These are phyloP conservation scores for Fusarium verticillioides DNA, from an alignment of 2,329 filamentous ascomycete species.

Conservation along the genomic window DNA sequence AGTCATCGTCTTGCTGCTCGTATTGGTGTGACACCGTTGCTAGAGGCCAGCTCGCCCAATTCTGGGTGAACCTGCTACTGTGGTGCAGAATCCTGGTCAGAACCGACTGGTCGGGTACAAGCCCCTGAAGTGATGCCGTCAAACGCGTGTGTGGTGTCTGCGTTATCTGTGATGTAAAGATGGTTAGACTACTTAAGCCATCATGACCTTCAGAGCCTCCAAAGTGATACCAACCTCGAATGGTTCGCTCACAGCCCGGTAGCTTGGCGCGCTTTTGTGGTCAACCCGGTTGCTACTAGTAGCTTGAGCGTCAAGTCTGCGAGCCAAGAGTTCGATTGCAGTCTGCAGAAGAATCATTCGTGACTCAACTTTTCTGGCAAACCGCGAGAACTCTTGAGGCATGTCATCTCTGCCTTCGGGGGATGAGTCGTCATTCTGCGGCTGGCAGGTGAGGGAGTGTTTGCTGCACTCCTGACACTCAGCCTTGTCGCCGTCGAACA, in stretches of 20 bases:
- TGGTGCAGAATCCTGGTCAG: slow-evolving; percentile 16
- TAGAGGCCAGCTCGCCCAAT: slow-evolving; percentile 37
- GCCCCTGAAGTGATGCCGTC: neutral
- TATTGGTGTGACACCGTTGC: neutral
- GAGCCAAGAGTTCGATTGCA: slow-evolving; percentile 5
- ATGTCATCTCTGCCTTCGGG: neutral
- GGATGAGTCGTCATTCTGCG: slow-evolving; percentile 49
- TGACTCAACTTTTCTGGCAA: slow-evolving; percentile 7
- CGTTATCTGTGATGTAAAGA: neutral
- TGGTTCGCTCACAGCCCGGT: neutral
- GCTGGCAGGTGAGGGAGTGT: slow-evolving; percentile 56
- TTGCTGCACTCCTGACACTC: slow-evolving; percentile 58
- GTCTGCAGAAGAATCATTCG: slow-evolving; percentile 17
- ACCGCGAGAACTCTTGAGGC: neutral
- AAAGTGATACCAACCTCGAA: neutral
- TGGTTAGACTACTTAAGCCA: neutral
- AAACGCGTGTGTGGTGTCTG: neutral
- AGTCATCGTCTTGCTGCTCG: neutral
- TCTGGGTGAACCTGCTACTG: slow-evolving; percentile 16
- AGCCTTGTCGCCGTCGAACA: slow-evolving; percentile 51
- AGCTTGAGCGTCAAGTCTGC: neutral
- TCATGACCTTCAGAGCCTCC: neutral
- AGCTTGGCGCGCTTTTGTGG: neutral
- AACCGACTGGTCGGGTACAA: neutral
- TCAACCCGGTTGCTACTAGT: neutral